Percentiles rank a stretch among this genome's conserved stretches.
Conservation (phyloP, 306 rosid genomes). For the Sindora glabra region DNA sequence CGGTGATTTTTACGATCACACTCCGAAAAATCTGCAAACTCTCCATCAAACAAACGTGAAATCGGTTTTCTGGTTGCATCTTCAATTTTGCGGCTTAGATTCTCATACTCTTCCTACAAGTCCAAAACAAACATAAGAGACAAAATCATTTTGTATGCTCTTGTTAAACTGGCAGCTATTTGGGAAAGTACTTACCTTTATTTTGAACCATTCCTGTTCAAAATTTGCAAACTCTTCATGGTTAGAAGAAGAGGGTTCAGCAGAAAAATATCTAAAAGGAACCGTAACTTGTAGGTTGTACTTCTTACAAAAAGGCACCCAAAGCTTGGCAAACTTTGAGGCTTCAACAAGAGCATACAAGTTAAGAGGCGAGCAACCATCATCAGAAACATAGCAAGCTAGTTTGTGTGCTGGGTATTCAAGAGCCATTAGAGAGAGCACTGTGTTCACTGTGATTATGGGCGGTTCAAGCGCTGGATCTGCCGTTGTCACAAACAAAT, state of each 20-base stretch:
- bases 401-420: slow-evolving; percentile 62
- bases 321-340: slow-evolving; percentile 42
- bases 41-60: slow-evolving; percentile 16
- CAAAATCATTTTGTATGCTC: too few relatives aligned
- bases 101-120: slow-evolving; percentile 55
- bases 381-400: slow-evolving; percentile 73
- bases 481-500: slow-evolving; percentile 64
- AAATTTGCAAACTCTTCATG: background rate
- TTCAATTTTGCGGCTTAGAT: slow-evolving; percentile 34
- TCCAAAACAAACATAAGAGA: too few relatives aligned
- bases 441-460: slow-evolving; percentile 51
- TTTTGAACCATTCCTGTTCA: slow-evolving; percentile 25
- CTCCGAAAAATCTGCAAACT: slow-evolving; percentile 25
- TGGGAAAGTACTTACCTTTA: too few relatives aligned
- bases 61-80: slow-evolving; percentile 13
- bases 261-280: slow-evolving; percentile 45
- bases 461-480: slow-evolving; percentile 52
- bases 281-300: slow-evolving; percentile 40
- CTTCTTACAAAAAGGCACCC: slow-evolving; percentile 65
- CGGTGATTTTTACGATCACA: slow-evolving; percentile 36
- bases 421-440: slow-evolving; percentile 54
- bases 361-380: slow-evolving; percentile 47
- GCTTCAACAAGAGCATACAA: slow-evolving; percentile 53
- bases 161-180: too few relatives aligned
- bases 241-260: background rate